Evolutionary conservation across 495 filamentous ascomycete genomes (phyloP).

Genomic region (Ramalina intermedia): DNA sequence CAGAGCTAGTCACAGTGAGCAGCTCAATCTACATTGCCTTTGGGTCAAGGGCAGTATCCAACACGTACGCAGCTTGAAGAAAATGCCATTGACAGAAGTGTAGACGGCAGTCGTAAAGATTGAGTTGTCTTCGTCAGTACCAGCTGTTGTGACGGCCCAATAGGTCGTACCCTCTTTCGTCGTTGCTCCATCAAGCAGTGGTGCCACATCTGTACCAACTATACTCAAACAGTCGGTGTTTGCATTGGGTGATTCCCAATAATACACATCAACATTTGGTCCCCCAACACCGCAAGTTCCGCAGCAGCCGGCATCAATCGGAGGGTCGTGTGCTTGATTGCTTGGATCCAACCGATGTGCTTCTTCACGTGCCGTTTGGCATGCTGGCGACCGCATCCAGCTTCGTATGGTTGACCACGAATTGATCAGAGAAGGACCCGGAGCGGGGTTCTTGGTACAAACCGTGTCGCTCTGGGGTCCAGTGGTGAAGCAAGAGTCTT

Average conservation of each 20-base stretch:
- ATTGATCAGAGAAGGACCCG: background rate
- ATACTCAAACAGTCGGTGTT: slow-evolving; percentile 7
- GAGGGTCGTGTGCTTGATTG: background rate
- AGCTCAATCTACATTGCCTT: background rate
- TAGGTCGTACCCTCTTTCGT: background rate
- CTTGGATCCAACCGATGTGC: background rate
- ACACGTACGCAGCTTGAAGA: slow-evolving; percentile 4
- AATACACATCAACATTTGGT: slow-evolving; percentile 8
- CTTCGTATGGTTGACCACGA: background rate
- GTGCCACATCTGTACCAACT: background rate
- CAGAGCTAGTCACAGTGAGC: background rate
- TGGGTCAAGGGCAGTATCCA: background rate
- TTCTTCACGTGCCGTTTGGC: background rate
- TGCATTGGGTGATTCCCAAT: slow-evolving; percentile 5
- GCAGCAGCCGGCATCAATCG: background rate
- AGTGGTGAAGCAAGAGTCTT: slow-evolving; percentile 1
- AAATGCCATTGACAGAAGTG: slow-evolving; percentile 6
- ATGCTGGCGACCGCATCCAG: background rate
- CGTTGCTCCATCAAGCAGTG: background rate
- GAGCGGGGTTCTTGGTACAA: background rate
- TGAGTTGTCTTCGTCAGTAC: background rate
- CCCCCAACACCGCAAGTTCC: background rate
- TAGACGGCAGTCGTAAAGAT: slow-evolving; percentile 3
- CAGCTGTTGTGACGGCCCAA: slow-evolving; percentile 2
- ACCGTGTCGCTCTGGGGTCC: background rate